phyloP scores from a whole-genome alignment of 257 asterid genomes.

The Solanum bukasovii region DNA sequence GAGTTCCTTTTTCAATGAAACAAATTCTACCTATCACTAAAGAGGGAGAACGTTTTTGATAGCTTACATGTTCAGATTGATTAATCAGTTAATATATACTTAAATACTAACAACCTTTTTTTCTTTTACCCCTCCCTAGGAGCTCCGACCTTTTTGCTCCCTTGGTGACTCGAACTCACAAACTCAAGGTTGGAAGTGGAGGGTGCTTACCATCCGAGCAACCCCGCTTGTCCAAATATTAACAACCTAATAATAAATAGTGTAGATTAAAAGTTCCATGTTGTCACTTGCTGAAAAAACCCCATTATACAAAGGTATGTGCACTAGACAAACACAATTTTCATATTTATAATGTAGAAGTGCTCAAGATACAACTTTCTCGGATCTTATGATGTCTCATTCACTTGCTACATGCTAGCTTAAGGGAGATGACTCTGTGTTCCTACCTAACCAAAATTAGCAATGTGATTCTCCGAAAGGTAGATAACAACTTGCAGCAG shows the following conservation, averaged over 20 bases:
- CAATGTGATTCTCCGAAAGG: neutral
- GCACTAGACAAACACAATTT: neutral
- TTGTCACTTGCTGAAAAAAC: neutral
- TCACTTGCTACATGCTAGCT: neutral
- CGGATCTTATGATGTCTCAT: neutral
- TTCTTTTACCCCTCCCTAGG: neutral
- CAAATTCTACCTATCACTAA: neutral
- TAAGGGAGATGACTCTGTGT: neutral
- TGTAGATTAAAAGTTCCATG: neutral
- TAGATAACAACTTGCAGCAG: neutral
- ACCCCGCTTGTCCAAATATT: neutral
- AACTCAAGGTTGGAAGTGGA: neutral
- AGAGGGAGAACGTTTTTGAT: neutral
- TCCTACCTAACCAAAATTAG: neutral
- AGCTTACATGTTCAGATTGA: neutral
- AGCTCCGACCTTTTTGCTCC: neutral
- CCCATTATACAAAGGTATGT: neutral
- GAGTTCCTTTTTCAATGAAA: neutral
- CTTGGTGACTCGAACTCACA: neutral
- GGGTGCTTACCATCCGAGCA: neutral
- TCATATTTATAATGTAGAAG: neutral
- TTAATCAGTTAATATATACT: neutral
- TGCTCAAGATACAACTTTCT: neutral
- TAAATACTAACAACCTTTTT: neutral
- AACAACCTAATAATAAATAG: neutral